A percentile compares a stretch with the other conserved stretches of the same genome.
Evolutionary conservation across 2,329 filamentous ascomycete genomes (phyloP).

Genomic region (Eutypa lata): DNA sequence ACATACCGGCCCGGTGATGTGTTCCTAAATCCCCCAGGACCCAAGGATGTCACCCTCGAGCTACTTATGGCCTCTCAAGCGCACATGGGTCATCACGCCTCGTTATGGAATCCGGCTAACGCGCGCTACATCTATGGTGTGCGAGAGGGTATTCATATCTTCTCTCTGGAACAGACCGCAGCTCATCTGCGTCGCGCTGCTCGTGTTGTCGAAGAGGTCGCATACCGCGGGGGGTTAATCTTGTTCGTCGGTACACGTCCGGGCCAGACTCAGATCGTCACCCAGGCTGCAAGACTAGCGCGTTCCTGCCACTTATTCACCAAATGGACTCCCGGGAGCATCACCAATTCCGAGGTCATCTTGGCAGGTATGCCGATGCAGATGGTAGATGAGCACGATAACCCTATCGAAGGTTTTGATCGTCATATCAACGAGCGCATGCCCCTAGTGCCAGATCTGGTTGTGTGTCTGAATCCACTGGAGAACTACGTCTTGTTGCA

Average conservation of each 20-base stretch:
- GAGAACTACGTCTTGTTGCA: constrained; percentile 90
- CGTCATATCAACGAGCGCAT: constrained; percentile 59
- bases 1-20: constrained; percentile 66
- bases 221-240: constrained; percentile 77
- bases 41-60: constrained; percentile 83
- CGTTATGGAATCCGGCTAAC: constrained; percentile 92
- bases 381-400: constrained; percentile 75
- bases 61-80: constrained; percentile 83
- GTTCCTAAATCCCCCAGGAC: constrained; percentile 68
- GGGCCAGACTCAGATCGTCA: constrained; percentile 77
- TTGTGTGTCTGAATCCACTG: constrained; percentile 86
- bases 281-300: constrained; percentile 74
- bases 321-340: constrained; percentile 85
- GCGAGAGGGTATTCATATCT: constrained; percentile 85
- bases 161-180: constrained; percentile 84
- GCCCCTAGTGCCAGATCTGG: constrained; percentile 80
- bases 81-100: constrained; percentile 87
- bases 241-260: constrained; percentile 86
- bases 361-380: constrained; percentile 66
- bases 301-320: constrained; percentile 85
- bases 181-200: constrained; percentile 88
- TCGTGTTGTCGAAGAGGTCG: constrained; percentile 86
- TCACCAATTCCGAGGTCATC: constrained; percentile 92
- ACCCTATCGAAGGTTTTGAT: constrained; percentile 58
- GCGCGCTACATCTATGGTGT: constrained; percentile 92